phyloP scores from a whole-genome alignment of 148 eudicot genomes.

The Silene uniflora region DNA sequence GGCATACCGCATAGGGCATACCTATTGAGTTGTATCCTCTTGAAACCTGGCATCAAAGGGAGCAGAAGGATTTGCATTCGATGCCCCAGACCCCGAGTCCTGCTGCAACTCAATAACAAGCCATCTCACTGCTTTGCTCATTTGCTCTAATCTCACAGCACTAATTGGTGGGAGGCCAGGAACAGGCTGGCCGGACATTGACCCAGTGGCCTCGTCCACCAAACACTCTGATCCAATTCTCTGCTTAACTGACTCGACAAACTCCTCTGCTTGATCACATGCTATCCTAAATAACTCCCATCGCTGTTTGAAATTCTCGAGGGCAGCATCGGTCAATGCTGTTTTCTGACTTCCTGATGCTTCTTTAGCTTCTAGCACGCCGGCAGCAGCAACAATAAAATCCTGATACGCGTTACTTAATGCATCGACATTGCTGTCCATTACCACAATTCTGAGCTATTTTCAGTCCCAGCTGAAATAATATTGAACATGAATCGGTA shows the following conservation, averaged over 20 bases:
- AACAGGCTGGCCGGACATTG: slow-evolving; percentile 54
- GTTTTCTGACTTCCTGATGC: slow-evolving; percentile 60
- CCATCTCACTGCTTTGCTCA: slow-evolving; percentile 98
- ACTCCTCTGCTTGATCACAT: slow-evolving; percentile 95
- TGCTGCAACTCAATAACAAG: slow-evolving; percentile 88
- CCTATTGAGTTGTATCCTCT: slow-evolving; percentile 76
- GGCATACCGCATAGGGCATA: not conserved
- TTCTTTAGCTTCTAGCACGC: slow-evolving; percentile 61
- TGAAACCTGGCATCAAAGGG: slow-evolving; percentile 81
- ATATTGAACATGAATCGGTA: no score
- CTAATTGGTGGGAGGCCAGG: slow-evolving; percentile 81
- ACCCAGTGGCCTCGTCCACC: slow-evolving; percentile 91
- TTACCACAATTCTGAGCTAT: slow-evolving; percentile 4
- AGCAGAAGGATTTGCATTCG: slow-evolving; percentile 44
- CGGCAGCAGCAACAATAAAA: slow-evolving; percentile 56
- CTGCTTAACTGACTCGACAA: slow-evolving; percentile 86
- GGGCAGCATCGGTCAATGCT: slow-evolving; percentile 57
- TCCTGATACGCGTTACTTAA: slow-evolving; percentile 49
- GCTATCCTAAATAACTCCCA: slow-evolving; percentile 83
- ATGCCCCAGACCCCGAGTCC: slow-evolving; percentile 41
- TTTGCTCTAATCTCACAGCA: slow-evolving; percentile 89
- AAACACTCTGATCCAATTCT: slow-evolving; percentile 93
- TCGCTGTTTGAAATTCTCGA: slow-evolving; percentile 75
- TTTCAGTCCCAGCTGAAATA: no score
- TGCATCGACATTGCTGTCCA: slow-evolving; percentile 49